Percentiles rank a stretch among this genome's conserved stretches.
These are phyloP conservation scores for Talaromyces atroroseus DNA, from an alignment of 2,329 filamentous ascomycete species.

Conservation along the genomic window DNA sequence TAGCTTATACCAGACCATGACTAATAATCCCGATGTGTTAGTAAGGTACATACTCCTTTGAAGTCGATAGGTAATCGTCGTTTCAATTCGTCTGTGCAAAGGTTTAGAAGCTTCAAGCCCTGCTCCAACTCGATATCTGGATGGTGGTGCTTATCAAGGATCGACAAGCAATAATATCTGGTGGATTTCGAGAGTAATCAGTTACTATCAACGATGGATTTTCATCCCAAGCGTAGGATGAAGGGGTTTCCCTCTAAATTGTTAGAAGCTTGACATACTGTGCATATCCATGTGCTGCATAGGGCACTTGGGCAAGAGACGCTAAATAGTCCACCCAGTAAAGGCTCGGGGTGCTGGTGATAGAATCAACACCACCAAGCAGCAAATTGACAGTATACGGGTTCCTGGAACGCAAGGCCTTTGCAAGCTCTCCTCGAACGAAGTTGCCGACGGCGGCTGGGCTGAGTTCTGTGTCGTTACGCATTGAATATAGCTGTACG, in stretches of 20 bases:
- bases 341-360: constrained; percentile 81
- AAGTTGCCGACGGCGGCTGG: constrained; percentile 87
- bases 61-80: constrained; percentile 96
- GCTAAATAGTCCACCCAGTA: constrained; percentile 99
- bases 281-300: constrained; percentile 95
- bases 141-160: constrained; percentile 97
- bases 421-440: constrained; percentile 87
- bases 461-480: constrained; percentile 87
- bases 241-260: neutral
- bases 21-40: neutral
- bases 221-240: neutral
- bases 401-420: constrained; percentile 81
- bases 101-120: constrained; percentile 83
- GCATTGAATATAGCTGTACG: constrained; percentile 96
- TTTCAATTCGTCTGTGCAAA: constrained; percentile 97
- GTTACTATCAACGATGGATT: constrained; percentile 15
- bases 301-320: constrained; percentile 78
- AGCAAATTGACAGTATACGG: constrained; percentile 97
- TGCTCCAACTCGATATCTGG: constrained; percentile 85
- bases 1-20: neutral
- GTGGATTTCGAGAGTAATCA: neutral
- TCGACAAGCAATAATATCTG: constrained; percentile 95
- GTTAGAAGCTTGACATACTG: constrained; percentile 58
- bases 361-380: constrained; percentile 86
- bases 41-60: constrained; percentile 67